These are phyloP conservation scores for Suillus cothurnatus DNA, from an alignment of 768 basidiomycete species.

Conservation along the genomic window DNA sequence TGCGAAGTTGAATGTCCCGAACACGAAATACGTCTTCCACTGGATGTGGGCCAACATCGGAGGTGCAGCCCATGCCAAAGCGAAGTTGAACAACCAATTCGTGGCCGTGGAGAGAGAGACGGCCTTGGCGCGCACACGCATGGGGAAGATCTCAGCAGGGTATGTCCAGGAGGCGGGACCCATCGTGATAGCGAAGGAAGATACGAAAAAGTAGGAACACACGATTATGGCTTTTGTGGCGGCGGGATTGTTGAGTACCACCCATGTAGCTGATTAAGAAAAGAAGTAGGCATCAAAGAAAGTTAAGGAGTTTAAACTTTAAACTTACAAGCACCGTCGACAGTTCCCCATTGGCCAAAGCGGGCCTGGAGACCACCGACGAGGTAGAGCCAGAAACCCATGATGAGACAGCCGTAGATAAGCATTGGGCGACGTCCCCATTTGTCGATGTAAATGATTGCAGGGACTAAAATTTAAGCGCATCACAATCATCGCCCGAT, in stretches of 20 bases:
- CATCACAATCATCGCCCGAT: neutral
- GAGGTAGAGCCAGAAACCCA: conserved; percentile 79
- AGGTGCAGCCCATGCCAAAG: conserved; percentile 75
- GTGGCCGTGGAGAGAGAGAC: conserved; percentile 44
- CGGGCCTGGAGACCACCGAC: conserved; percentile 75
- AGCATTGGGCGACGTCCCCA: conserved; percentile 83
- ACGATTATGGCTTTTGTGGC: conserved; percentile 75
- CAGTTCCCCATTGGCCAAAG: conserved; percentile 62
- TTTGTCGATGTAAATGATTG: conserved; percentile 67
- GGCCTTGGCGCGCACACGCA: conserved; percentile 67
- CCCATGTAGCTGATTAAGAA: conserved; percentile 47
- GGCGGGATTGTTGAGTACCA: conserved; percentile 54
- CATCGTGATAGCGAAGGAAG: conserved; percentile 72
- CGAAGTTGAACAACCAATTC: conserved; percentile 74
- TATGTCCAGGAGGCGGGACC: conserved; percentile 81
- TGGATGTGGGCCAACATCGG: conserved; percentile 68
- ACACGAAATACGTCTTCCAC: conserved; percentile 79
- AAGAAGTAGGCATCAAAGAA: neutral
- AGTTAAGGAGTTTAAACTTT: neutral
- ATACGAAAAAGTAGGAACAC: conserved; percentile 77
- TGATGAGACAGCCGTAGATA: conserved; percentile 60
- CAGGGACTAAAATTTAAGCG: conserved; percentile 33
- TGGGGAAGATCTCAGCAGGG: conserved; percentile 69
- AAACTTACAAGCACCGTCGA: conserved; percentile 39
- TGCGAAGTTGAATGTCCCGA: conserved; percentile 75